Evolutionary conservation across 805 yeast genomes (phyloP).

Genomic region (Schwanniomyces occidentalis): DNA sequence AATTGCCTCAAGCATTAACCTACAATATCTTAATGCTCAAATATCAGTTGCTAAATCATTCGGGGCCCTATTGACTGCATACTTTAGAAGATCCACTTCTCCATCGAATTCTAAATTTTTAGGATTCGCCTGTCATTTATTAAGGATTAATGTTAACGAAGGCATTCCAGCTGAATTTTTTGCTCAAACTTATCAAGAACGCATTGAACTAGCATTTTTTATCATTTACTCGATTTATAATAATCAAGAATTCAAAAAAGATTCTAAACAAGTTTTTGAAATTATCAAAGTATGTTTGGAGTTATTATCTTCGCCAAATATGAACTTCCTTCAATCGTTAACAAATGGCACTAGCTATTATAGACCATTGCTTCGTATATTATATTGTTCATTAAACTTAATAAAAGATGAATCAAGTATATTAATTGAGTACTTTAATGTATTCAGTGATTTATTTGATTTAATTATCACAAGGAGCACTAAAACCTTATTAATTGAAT

Average conservation of each 20-base stretch:
- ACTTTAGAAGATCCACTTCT: slow-evolving; percentile 47
- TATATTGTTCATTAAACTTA: slow-evolving; percentile 49
- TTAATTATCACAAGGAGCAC: slow-evolving; percentile 66
- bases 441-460: slow-evolving; percentile 59
- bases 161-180: slow-evolving; percentile 52
- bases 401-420: slow-evolving; percentile 40
- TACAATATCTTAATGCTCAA: slow-evolving; percentile 67
- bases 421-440: slow-evolving; percentile 49
- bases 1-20: slow-evolving; percentile 57
- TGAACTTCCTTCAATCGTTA: slow-evolving; percentile 48
- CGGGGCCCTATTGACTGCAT: slow-evolving; percentile 75
- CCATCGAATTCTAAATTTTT: slow-evolving; percentile 24
- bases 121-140: slow-evolving; percentile 45
- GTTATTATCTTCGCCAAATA: slow-evolving; percentile 49
- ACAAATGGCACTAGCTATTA: slow-evolving; percentile 44
- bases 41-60: slow-evolving; percentile 69
- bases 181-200: slow-evolving; percentile 53
- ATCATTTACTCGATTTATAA: slow-evolving; percentile 43
- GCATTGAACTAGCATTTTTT: slow-evolving; percentile 68
- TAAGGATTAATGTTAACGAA: slow-evolving; percentile 50
- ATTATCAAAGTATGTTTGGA: slow-evolving; percentile 45
- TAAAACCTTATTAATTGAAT: slow-evolving; percentile 54
- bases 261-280: slow-evolving; percentile 37
- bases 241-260: slow-evolving; percentile 24
- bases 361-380: slow-evolving; percentile 61